A percentile compares a stretch with the other conserved stretches of the same genome.
These are phyloP conservation scores for Kingdonia uniflora DNA, from an alignment of 164 flowering plant species.

Conservation along the genomic window DNA sequence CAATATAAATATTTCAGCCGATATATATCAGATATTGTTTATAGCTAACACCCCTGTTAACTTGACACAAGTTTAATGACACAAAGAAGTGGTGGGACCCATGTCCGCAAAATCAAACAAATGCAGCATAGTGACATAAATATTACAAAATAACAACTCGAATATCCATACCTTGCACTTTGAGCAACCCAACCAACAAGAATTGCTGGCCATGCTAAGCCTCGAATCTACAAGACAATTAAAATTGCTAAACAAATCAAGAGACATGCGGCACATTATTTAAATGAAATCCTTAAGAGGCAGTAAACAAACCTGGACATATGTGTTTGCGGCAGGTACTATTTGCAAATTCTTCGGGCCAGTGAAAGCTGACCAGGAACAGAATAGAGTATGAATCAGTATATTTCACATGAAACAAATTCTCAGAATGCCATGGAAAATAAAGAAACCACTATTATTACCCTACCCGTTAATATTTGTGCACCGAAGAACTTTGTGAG, in stretches of 20 bases:
- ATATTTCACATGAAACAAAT: not conserved
- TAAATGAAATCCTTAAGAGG: not conserved
- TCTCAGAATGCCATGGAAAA: not conserved
- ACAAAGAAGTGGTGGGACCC: too few species aligned
- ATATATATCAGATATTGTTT: too few species aligned
- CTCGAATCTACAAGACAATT: slow-evolving; percentile 55
- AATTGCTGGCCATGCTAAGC: slow-evolving; percentile 94
- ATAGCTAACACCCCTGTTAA: too few species aligned
- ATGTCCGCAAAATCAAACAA: too few species aligned
- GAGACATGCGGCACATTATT: not conserved
- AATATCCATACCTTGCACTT: slow-evolving; percentile 75
- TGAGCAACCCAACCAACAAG: slow-evolving; percentile 93
- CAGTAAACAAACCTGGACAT: slow-evolving; percentile 35
- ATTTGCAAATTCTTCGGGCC: slow-evolving; percentile 38
- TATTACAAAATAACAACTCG: not conserved
- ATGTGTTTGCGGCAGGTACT: slow-evolving; percentile 44
- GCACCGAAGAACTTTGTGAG: slow-evolving; percentile 57
- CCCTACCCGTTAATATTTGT: slow-evolving; percentile 69
- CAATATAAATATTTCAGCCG: too few species aligned
- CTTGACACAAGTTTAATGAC: too few species aligned
- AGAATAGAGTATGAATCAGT: not conserved
- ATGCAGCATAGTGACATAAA: too few species aligned
- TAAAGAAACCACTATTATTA: not conserved
- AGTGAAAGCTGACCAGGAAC: slow-evolving; percentile 33
- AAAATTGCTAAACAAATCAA: too few species aligned